These are phyloP conservation scores for Pulveroboletus ravenelii DNA, from an alignment of 768 basidiomycete species.

Conservation along the genomic window DNA sequence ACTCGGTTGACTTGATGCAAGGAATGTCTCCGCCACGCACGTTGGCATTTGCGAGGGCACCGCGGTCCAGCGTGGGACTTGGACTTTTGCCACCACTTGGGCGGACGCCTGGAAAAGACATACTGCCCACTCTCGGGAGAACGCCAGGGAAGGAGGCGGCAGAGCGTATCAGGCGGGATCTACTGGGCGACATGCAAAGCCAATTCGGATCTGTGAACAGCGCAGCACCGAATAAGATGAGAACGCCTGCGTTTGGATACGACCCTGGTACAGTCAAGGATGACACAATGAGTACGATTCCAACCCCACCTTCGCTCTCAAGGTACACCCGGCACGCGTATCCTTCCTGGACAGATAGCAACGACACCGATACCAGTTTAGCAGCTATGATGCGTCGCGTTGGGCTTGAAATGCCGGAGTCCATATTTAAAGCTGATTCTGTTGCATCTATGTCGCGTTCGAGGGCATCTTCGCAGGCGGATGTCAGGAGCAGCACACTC, in stretches of 20 bases:
- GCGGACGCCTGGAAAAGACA: conserved; percentile 64
- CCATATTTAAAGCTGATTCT: conserved; percentile 19
- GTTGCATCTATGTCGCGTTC: conserved; percentile 11
- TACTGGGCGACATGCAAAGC: conserved; percentile 52
- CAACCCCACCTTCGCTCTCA: conserved; percentile 67
- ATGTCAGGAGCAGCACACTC: not conserved
- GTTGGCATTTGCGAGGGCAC: conserved; percentile 45
- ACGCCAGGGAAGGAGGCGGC: conserved; percentile 75
- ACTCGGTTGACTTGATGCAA: conserved; percentile 36
- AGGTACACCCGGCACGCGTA: conserved; percentile 50
- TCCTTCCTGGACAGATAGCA: conserved; percentile 37
- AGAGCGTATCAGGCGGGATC: conserved; percentile 58
- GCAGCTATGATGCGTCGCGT: conserved; percentile 69
- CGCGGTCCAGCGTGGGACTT: conserved; percentile 30
- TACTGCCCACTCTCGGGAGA: conserved; percentile 41
- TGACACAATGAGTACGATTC: conserved; percentile 64
- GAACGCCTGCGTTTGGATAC: conserved; percentile 30
- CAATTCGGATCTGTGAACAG: conserved; percentile 22
- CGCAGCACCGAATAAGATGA: conserved; percentile 14
- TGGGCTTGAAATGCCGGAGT: conserved; percentile 42
- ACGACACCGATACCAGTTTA: conserved; percentile 52
- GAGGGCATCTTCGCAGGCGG: conserved; percentile 6
- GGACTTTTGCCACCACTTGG: conserved; percentile 38
- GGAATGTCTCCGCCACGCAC: conserved; percentile 54
- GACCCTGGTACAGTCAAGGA: conserved; percentile 30